Percentiles rank a stretch among this genome's conserved stretches.
Evolutionary conservation across 352 stramenopile genomes (phyloP).

Genomic region (Phytophthora pluvialis): DNA sequence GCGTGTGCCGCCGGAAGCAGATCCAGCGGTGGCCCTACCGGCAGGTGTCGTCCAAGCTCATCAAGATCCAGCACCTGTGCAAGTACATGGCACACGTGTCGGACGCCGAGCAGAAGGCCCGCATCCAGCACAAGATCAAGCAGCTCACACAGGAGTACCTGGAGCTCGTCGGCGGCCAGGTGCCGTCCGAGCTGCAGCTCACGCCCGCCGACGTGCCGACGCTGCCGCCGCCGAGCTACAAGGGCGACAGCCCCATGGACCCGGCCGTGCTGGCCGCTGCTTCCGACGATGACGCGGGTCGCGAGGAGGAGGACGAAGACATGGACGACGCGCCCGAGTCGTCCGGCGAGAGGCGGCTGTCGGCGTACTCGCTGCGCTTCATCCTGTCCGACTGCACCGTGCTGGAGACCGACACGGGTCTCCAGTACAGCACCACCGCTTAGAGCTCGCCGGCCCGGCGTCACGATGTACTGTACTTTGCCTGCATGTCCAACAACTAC

Average conservation of each 20-base stretch:
- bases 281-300: conserved; percentile 54
- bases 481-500: conserved; percentile 38
- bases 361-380: conserved; percentile 82
- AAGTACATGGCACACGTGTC: conserved; percentile 86
- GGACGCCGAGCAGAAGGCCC: conserved; percentile 69
- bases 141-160: conserved; percentile 84
- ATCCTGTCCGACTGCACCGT: conserved; percentile 81
- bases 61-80: conserved; percentile 88
- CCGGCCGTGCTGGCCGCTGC: conserved; percentile 58
- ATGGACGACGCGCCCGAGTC: conserved; percentile 41
- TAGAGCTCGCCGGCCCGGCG: conserved; percentile 24
- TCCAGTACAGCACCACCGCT: conserved; percentile 55
- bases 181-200: conserved; percentile 76
- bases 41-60: conserved; percentile 84
- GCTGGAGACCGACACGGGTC: conserved; percentile 66
- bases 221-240: conserved; percentile 54
- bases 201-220: conserved; percentile 58
- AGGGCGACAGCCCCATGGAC: conserved; percentile 51
- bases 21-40: conserved; percentile 88
- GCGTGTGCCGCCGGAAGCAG: conserved; percentile 77
- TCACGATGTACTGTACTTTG: conserved; percentile 31
- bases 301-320: conserved; percentile 58
- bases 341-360: conserved; percentile 44
- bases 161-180: conserved; percentile 76
- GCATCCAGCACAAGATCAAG: conserved; percentile 82